Evolutionary conservation across 148 eudicot species (phyloP), one percentile per base, ranked within the genome.

Genomic region (Simmondsia chinensis): DNA sequence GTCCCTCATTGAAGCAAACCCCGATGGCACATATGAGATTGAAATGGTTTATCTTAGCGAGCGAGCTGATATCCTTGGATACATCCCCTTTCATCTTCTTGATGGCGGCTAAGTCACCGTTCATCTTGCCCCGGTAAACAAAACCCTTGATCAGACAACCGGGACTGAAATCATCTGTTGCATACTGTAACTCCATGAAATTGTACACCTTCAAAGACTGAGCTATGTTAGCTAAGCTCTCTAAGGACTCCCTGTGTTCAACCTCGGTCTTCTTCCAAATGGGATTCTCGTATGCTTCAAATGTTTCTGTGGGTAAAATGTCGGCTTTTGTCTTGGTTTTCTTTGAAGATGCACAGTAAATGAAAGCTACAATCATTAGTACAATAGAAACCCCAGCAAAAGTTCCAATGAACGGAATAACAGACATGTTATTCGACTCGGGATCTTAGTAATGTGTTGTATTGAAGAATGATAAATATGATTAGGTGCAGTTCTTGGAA

Each of bases 1-100:
- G 52, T 33, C 99, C 99, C 12, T 73, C 76, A 17, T 59, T 56
- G 44, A 67, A 82, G 38, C 86, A 82, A 25, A 86, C 86, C 21
- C 99, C 95, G 5, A 82, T 60, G 20, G 86, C 69, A 6, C 78
- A 64, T 3, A 86, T 63, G 19, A 91, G 70, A 54, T 86, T 85
- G 57, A 72, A 86, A 54, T 91, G 99, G 59, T 73, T 74, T 54
- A 91, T 72, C 73, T 74, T 91, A 56, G 63, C 70, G n/a, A 91
- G 60, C 19, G 76, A 54, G 49, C 20, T 66, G 5, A 91, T 65
- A 43, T 85, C 99, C 60, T 79, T 71, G 3, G 89, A 63, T n/a
- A 82, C 76, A 53, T 91, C 99, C 28, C 74, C 72, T 34, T 70
- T 69, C 65, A 80, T 82, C 52, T 54, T 82, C 83, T 86, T 86